Percentiles rank a stretch among this genome's conserved stretches.
phyloP scores from a whole-genome alignment of 2,329 filamentous ascomycete genomes.

The Pseudovirgaria hyperparasitica region DNA sequence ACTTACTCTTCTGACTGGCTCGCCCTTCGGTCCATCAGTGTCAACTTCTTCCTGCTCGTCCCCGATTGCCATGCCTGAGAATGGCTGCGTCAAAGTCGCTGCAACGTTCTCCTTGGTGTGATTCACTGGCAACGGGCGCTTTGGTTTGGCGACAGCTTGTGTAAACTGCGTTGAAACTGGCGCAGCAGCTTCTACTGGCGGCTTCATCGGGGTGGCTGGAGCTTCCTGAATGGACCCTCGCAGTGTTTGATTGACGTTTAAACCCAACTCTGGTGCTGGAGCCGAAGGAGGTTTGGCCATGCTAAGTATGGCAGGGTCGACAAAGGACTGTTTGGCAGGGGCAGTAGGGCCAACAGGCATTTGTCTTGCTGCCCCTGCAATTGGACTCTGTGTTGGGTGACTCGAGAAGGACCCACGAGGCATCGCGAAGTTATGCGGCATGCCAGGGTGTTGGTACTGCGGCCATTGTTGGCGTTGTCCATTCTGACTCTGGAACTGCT shows the following conservation, averaged over 20 bases:
- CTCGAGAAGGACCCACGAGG: no score
- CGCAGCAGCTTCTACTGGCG: slow-evolving; percentile 20
- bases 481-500: no score
- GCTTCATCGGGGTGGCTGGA: slow-evolving; percentile 31
- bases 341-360: slow-evolving; percentile 6
- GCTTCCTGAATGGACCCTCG: slow-evolving; percentile 25
- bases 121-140: slow-evolving; percentile 10
- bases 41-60: slow-evolving; percentile 23
- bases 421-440: no score
- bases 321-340: slow-evolving; percentile 38
- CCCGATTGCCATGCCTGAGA: slow-evolving; percentile 27
- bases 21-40: slow-evolving; percentile 19
- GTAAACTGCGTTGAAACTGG: slow-evolving; percentile 23
- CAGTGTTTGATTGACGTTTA: slow-evolving; percentile 1
- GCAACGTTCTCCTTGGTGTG: slow-evolving; percentile 22
- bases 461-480: no score
- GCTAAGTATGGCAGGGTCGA: slow-evolving; percentile 76
- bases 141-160: slow-evolving; percentile 19
- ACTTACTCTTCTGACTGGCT: slow-evolving; percentile 20
- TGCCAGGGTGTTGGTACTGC: no score
- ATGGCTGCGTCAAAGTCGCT: slow-evolving; percentile 26
- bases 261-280: slow-evolving; percentile 9
- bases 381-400: no score
- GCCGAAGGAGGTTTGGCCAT: slow-evolving; percentile 31
- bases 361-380: no score